A percentile compares a stretch with the other conserved stretches of the same genome.
These are phyloP conservation scores for Lycium barbarum DNA, from an alignment of 257 asterid genomes.

Conservation along the genomic window DNA sequence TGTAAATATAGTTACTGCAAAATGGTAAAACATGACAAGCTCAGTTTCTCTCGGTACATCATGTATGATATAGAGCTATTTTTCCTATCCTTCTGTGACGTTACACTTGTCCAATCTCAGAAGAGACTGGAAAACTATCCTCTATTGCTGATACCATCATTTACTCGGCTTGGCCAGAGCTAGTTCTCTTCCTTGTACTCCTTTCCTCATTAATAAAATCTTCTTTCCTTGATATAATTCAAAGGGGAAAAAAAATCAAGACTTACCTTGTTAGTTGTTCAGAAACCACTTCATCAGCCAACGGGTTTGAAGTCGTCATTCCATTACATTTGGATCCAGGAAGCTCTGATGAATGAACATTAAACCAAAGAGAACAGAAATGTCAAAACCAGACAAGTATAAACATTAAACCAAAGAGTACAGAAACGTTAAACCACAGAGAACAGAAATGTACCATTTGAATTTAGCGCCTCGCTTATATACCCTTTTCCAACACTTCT, in stretches of 20 bases:
- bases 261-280: constrained; percentile 92
- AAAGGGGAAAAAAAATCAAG: constrained; percentile 17
- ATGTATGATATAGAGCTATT: not conserved
- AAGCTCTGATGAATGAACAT: constrained; percentile 3
- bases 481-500: constrained; percentile 34
- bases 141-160: not conserved
- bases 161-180: constrained; percentile 23
- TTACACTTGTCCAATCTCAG: not conserved
- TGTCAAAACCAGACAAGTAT: not conserved
- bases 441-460: constrained; percentile 36
- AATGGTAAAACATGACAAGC: not conserved
- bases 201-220: constrained; percentile 5
- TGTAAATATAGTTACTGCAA: not conserved
- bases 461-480: constrained; percentile 28
- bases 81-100: not conserved
- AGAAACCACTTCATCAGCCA: constrained; percentile 87
- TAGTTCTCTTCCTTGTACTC: constrained; percentile 11
- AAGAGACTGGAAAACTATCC: not conserved
- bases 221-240: not conserved
- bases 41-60: constrained; percentile 4
- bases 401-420: not conserved
- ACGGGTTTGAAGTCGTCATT: constrained; percentile 51
- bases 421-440: not conserved
- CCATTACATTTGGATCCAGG: constrained; percentile 39
- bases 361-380: constrained; percentile 8